phyloP scores from a whole-genome alignment of 2,329 filamentous ascomycete genomes.

The Sclerotinia minor region DNA sequence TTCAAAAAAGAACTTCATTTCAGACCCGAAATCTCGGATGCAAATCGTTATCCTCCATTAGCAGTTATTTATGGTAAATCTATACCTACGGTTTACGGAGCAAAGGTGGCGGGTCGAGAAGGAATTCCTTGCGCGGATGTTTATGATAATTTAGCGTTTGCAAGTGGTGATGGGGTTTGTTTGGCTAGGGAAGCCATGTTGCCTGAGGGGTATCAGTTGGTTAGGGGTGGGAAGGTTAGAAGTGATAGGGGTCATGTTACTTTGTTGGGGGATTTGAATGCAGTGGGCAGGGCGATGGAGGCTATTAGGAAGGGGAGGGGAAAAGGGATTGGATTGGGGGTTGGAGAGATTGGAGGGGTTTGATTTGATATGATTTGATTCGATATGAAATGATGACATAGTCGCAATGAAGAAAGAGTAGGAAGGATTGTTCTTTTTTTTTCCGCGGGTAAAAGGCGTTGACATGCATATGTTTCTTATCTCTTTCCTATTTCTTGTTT shows the following conservation, averaged over 20 bases:
- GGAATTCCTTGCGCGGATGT: constrained; percentile 73
- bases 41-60: constrained; percentile 79
- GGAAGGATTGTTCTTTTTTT: not conserved
- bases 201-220: constrained; percentile 74
- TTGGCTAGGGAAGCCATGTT: constrained; percentile 83
- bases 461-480: not conserved
- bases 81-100: constrained; percentile 81
- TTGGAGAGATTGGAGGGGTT: not conserved
- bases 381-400: not conserved
- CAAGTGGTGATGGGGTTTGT: constrained; percentile 85
- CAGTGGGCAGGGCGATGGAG: constrained; percentile 71
- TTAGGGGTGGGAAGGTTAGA: constrained; percentile 70
- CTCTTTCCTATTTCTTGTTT: not conserved
- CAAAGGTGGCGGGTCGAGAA: constrained; percentile 70
- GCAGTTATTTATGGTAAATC: constrained; percentile 84
- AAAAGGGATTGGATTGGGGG: constrained; percentile 72
- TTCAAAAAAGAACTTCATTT: constrained; percentile 78
- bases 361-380: not conserved
- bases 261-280: constrained; percentile 79
- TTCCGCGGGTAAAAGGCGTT: not conserved
- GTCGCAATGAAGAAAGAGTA: not conserved
- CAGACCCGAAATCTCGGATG: constrained; percentile 54
- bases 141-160: constrained; percentile 86
- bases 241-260: constrained; percentile 87
- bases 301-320: constrained; percentile 66